Percentiles rank a stretch among this genome's conserved stretches.
These are phyloP conservation scores for Elsinoe ampelina DNA, from an alignment of 2,329 filamentous ascomycete species.

Conservation along the genomic window DNA sequence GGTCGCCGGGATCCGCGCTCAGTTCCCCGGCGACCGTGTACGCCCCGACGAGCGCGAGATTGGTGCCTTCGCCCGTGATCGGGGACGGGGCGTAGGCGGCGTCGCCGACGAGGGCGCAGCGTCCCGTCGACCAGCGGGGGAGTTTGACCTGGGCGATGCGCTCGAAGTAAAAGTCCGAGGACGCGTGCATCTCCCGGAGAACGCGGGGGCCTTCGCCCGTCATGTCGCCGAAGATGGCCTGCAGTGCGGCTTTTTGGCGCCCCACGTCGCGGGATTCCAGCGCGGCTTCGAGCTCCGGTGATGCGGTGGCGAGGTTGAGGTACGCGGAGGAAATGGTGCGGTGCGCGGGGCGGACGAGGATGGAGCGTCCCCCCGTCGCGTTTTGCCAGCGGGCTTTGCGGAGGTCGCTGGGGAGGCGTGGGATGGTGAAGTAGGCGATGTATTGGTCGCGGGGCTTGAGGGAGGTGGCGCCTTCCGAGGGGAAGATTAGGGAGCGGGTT, in stretches of 20 bases:
- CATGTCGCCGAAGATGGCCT: constrained; percentile 14
- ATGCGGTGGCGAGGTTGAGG: constrained; percentile 14
- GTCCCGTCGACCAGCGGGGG: constrained; percentile 27
- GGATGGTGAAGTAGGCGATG: constrained; percentile 24
- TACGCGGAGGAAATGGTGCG: constrained; percentile 16
- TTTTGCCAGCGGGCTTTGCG: constrained; percentile 17
- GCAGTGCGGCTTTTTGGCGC: constrained; percentile 12
- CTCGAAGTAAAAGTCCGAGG: constrained; percentile 38
- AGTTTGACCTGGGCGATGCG: constrained; percentile 33
- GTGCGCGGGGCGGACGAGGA: constrained; percentile 19
- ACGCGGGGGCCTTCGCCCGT: constrained; percentile 19
- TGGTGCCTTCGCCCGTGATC: constrained; percentile 26
- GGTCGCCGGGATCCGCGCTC: constrained; percentile 17
- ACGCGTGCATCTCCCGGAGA: constrained; percentile 31
- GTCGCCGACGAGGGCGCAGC: constrained; percentile 32
- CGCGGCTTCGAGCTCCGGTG: constrained; percentile 2
- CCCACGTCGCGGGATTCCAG: constrained; percentile 12
- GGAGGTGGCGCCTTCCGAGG: constrained; percentile 13
- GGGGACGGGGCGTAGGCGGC: constrained; percentile 31
- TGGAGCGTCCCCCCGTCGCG: constrained; percentile 16
- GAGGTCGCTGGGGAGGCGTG: constrained; percentile 14
- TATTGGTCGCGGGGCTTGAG: constrained; percentile 18
- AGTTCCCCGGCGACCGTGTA: constrained; percentile 34
- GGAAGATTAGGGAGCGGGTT: constrained; percentile 22
- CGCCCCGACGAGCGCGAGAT: constrained; percentile 30